Conservation (phyloP, 1,284 basidiomycete species). For the Cutaneotrichosporon cutaneum region DNA sequence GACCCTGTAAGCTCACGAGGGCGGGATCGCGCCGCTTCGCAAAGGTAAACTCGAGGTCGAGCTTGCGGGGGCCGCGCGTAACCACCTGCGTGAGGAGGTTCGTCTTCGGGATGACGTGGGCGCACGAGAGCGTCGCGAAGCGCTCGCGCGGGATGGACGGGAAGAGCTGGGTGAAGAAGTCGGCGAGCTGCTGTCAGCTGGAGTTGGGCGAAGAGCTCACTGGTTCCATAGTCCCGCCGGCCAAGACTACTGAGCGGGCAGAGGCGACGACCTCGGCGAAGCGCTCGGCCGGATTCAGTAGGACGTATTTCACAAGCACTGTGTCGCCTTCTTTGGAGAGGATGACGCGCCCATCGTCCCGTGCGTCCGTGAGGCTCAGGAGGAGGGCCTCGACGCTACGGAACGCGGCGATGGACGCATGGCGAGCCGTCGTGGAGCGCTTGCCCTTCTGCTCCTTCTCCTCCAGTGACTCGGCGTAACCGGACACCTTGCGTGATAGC, state of each 20-base stretch:
- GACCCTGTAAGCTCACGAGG: constrained; percentile 61
- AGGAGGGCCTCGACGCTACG: constrained; percentile 84
- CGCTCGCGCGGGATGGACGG: constrained; percentile 63
- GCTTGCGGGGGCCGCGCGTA: constrained; percentile 71
- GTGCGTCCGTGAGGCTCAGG: constrained; percentile 72
- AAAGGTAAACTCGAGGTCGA: constrained; percentile 78
- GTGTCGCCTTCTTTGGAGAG: constrained; percentile 38
- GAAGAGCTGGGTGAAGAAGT: constrained; percentile 81
- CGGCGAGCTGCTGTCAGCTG: constrained; percentile 68
- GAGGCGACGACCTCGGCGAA: constrained; percentile 78
- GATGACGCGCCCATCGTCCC: constrained; percentile 65
- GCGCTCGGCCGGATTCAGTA: constrained; percentile 87
- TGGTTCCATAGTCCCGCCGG: constrained; percentile 97
- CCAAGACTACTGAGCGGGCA: constrained; percentile 79
- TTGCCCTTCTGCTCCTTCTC: constrained; percentile 13
- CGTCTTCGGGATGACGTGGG: constrained; percentile 81
- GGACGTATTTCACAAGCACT: constrained; percentile 76
- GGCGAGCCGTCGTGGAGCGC: constrained; percentile 26
- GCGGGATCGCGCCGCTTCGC: constrained; percentile 68
- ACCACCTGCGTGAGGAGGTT: constrained; percentile 80
- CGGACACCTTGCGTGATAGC: constrained; percentile 68
- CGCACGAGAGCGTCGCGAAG: constrained; percentile 80
- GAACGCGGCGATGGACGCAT: constrained; percentile 67
- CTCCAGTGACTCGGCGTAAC: constrained; percentile 71
- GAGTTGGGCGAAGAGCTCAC: constrained; percentile 54